Evolutionary conservation across 169 alveolate species (phyloP).

Genomic region (Besnoitia besnoiti): DNA sequence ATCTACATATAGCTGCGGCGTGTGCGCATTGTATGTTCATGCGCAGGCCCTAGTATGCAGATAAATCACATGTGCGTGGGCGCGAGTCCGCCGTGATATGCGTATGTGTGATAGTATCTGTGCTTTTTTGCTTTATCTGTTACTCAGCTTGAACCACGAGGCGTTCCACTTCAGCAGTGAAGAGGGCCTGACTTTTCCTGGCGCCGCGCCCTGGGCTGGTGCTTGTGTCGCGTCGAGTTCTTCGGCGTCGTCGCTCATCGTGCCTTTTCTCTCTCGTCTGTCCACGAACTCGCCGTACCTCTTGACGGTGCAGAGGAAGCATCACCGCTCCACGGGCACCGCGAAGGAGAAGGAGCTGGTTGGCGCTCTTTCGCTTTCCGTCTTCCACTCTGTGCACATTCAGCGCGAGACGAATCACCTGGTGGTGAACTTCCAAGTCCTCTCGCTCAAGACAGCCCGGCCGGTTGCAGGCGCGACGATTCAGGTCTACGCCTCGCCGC

Average conservation of each 20-base stretch:
- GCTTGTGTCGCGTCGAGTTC: not conserved
- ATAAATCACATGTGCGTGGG: too few relatives aligned
- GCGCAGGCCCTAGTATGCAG: too few relatives aligned
- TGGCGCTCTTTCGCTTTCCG: not conserved
- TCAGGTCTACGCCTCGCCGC: not conserved
- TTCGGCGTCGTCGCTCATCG: not conserved
- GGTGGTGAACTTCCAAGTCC: not conserved
- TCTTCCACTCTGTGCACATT: not conserved
- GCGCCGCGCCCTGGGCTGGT: not conserved
- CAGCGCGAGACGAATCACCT: not conserved
- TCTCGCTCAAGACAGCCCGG: not conserved
- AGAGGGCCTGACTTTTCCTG: not conserved
- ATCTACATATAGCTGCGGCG: too few relatives aligned
- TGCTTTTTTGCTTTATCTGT: too few relatives aligned
- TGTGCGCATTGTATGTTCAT: too few relatives aligned
- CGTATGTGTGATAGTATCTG: too few relatives aligned
- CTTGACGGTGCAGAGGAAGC: not conserved
- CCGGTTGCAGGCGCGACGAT: not conserved
- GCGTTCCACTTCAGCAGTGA: not conserved
- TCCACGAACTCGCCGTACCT: not conserved
- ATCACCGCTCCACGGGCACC: not conserved
- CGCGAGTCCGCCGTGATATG: too few relatives aligned
- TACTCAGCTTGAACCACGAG: not conserved
- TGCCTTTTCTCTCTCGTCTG: not conserved
- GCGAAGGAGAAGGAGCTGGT: not conserved